phyloP scores from a whole-genome alignment of 306 rosid genomes.

The Oxytropis ochrocephala region DNA sequence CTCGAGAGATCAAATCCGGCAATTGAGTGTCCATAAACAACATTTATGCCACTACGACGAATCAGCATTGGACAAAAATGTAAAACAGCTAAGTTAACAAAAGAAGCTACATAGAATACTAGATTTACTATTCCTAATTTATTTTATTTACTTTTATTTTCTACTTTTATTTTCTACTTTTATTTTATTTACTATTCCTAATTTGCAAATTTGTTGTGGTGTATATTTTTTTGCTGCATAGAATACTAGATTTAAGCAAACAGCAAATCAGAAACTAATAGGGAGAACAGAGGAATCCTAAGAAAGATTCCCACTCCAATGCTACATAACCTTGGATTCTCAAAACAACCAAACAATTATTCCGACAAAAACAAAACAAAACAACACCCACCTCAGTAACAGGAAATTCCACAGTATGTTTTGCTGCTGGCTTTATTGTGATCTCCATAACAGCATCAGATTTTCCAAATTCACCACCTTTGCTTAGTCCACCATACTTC shows the following conservation, averaged over 20 bases:
- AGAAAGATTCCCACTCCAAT: constrained; percentile 23
- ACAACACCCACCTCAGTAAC: constrained; percentile 52
- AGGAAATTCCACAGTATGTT: constrained; percentile 54
- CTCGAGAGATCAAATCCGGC: no score
- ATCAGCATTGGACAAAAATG: no score
- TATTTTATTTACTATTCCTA: background rate
- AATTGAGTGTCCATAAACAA: no score
- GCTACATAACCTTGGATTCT: constrained; percentile 28
- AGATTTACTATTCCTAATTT: no score
- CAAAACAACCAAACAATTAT: background rate
- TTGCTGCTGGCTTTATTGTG: constrained; percentile 49
- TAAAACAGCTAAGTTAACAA: no score
- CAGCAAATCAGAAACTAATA: constrained; percentile 2
- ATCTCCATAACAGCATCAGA: constrained; percentile 55
- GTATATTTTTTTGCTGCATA: background rate
- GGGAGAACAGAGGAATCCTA: constrained; percentile 34
- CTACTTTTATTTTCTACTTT: no score
- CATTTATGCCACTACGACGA: no score
- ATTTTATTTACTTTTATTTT: background rate
- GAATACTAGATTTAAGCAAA: constrained; percentile 4
- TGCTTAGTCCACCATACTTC: constrained; percentile 75
- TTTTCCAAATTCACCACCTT: constrained; percentile 52
- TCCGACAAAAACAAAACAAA: background rate
- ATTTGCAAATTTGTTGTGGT: background rate
- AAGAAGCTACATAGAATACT: no score